phyloP scores from a whole-genome alignment of 768 basidiomycete genomes.

The Boletales sp. region DNA sequence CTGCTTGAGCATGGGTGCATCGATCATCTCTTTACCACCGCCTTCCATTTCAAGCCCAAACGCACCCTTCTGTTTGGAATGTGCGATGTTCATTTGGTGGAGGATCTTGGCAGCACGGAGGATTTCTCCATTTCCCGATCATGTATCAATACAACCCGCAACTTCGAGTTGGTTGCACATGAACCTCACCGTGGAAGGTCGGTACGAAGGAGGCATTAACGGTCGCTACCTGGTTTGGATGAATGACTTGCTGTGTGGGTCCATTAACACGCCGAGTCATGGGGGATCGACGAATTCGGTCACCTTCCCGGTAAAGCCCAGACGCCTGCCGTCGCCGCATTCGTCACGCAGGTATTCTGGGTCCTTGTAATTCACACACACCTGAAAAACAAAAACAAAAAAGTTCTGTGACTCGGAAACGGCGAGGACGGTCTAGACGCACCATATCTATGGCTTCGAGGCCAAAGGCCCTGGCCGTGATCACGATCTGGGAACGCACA shows the following conservation, averaged over 20 bases:
- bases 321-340: conserved; percentile 68
- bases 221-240: conserved; percentile 75
- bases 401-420: conserved; percentile 1
- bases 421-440: conserved; percentile 2
- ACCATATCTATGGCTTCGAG: conserved; percentile 93
- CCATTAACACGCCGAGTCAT: conserved; percentile 2
- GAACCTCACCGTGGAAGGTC: conserved; percentile 52
- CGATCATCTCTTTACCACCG: conserved; percentile 75
- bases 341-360: conserved; percentile 63
- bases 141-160: background rate
- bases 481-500: conserved; percentile 78
- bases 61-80: conserved; percentile 57
- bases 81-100: conserved; percentile 56
- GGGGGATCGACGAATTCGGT: background rate
- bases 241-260: conserved; percentile 85
- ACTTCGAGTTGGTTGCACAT: background rate
- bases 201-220: conserved; percentile 83
- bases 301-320: conserved; percentile 94
- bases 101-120: conserved; percentile 72
- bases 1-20: conserved; percentile 89
- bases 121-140: conserved; percentile 51
- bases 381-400: conserved; percentile 39
- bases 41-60: conserved; percentile 62
- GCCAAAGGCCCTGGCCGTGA: conserved; percentile 78
- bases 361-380: conserved; percentile 87